These are phyloP conservation scores for Botrytis pseudocinerea DNA, from an alignment of 2,329 filamentous ascomycete species.

Conservation along the genomic window DNA sequence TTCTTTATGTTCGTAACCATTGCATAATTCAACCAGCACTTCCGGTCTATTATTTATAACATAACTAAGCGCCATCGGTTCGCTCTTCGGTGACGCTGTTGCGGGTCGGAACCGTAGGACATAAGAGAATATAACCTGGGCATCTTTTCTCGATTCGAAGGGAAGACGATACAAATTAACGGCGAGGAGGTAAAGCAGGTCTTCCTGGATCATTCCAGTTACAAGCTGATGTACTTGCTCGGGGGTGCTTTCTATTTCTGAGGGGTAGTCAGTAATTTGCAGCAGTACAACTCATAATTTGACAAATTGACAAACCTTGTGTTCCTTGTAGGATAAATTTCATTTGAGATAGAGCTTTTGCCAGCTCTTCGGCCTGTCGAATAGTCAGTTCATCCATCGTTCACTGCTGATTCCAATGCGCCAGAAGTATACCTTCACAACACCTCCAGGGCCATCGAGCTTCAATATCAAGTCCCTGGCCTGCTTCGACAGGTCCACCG, in stretches of 20 bases:
- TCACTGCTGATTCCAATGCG: conserved; percentile 3
- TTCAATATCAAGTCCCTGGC: conserved; percentile 64
- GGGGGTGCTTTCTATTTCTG: conserved; percentile 82
- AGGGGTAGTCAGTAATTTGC: conserved; percentile 23
- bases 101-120: conserved; percentile 85
- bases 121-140: conserved; percentile 93
- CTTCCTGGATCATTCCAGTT: conserved; percentile 81
- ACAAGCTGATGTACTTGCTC: conserved; percentile 88
- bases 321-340: conserved; percentile 92
- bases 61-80: conserved; percentile 84
- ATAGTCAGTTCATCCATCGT: conserved; percentile 30
- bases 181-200: conserved; percentile 82
- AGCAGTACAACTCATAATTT: background rate
- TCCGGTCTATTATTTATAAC: conserved; percentile 84
- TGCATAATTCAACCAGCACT: conserved; percentile 83
- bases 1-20: conserved; percentile 85
- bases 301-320: conserved; percentile 60
- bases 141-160: conserved; percentile 95
- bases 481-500: conserved; percentile 50
- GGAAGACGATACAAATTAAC: conserved; percentile 80
- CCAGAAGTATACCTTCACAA: conserved; percentile 52
- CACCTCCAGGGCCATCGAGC: conserved; percentile 57
- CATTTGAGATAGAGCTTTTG: conserved; percentile 84
- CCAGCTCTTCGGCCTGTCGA: conserved; percentile 77
- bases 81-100: conserved; percentile 64